Percentiles rank a stretch among this genome's conserved stretches.
phyloP scores from a whole-genome alignment of 2,329 filamentous ascomycete genomes.

The Talaromyces sp. region DNA sequence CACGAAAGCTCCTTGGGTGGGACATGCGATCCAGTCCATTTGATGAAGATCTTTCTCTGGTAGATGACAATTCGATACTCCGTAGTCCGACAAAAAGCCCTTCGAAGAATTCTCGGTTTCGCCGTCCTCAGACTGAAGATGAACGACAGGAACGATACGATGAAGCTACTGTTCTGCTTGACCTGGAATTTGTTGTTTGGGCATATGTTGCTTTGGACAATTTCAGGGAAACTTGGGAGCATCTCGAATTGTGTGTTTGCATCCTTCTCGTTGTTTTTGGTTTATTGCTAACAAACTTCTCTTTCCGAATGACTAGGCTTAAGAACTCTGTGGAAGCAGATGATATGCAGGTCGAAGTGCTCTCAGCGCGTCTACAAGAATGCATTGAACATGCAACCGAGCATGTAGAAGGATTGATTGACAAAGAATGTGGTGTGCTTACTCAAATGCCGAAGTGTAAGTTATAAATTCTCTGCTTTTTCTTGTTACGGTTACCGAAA shows the following conservation, averaged over 20 bases:
- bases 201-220: constrained; percentile 65
- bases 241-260: constrained; percentile 36
- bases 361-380: constrained; percentile 52
- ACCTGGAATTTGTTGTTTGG: constrained; percentile 63
- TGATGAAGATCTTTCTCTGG: constrained; percentile 20
- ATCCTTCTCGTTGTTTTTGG: neutral
- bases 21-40: constrained; percentile 29
- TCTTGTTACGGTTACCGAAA: neutral
- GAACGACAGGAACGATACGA: constrained; percentile 16
- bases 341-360: constrained; percentile 37
- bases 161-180: constrained; percentile 56
- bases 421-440: constrained; percentile 19
- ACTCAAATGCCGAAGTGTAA: neutral
- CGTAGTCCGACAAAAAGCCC: constrained; percentile 30
- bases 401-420: constrained; percentile 53
- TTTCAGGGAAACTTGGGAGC: constrained; percentile 53
- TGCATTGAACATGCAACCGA: constrained; percentile 53
- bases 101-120: constrained; percentile 19
- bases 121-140: constrained; percentile 22
- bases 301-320: constrained; percentile 12
- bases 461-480: neutral
- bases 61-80: constrained; percentile 24
- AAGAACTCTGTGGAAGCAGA: constrained; percentile 27
- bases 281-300: constrained; percentile 8
- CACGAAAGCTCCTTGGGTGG: constrained; percentile 36